Evolutionary conservation across 805 yeast species (phyloP), one percentile per base, ranked within the genome.

Genomic region (Zygotorulaspora florentina): DNA sequence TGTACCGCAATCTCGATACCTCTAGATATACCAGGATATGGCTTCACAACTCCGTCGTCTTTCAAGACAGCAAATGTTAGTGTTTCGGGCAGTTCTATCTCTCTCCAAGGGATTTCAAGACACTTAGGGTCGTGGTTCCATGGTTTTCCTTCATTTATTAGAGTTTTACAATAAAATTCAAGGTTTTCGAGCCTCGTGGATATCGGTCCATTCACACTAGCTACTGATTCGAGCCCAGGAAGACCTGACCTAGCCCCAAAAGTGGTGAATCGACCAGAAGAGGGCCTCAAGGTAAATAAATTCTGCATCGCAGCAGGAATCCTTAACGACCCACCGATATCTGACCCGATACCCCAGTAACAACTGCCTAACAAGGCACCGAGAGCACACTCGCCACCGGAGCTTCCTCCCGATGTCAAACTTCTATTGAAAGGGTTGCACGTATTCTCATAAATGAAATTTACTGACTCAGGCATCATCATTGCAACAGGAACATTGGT

Each of bases 321-420:
- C 50, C 88, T 71, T 43, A 83, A 77, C 8, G 83, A 76, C 1
- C 88, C 88, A 46, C 88, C 88, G 51, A 82, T 82, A 58, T 82
- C 88, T 26, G 85, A 76, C 36, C 87, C 87, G 35, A 79, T 69
- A 13, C 84, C 89, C 36, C 81, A 51, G 2, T 80, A 74, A 20
- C 84, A 76, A 57, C 77, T 70, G 1, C 76, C 79, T 41, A 80
- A 75, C 46, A 77, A 58, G 0, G 84, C 79, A 51, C 87, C 85
- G 23, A 77, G 55, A 8, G 79, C 76, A 6, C 75, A 78, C 62
- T 82, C 87, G 47, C 88, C 88, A 28, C 85, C 82, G 2, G 85
- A 78, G 1, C 84, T 77, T 15, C 88, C 88, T 52, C 87, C 87
- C 2, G 82, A 71, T 13, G 83, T 74, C 48, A 81, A 67, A 17